Base-by-base conservation (phyloP, 2,329 filamentous ascomycete genomes). In the Xylaria sp. region DNA sequence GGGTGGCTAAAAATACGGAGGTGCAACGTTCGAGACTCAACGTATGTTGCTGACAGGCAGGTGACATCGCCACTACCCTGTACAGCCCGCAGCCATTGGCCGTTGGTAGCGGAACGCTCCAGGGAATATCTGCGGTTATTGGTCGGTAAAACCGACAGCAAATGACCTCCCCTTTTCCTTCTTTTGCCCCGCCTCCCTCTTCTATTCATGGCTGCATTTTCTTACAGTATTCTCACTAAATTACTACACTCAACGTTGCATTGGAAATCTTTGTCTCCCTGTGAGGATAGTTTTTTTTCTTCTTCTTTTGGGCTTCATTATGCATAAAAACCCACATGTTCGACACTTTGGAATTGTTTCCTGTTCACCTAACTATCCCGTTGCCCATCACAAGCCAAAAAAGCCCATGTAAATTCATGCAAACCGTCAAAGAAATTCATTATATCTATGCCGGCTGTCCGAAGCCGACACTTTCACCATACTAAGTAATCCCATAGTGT, bases 401-500 rank as follows among this genome's bases (percentile, higher is more conserved):
- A 52, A 70, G 63, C 67, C 20, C 46, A 23, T 20, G n/a, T 49
- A 57, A 28, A 62, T 68, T 48, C 46, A 23, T 20, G n/a, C 55
- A 57, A 28, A 62, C 52, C 68, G 65, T 70, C 25, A 49, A 70
- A 70, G 43, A 61, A 69, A 70, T 71, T 71, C 73, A 75, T 73
- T 73, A 74, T 36, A 71, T 71, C 70, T 73, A 75, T 76, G 72
- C 75, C 73, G 74, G 73, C 75, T 77, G 74, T 69, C 75, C 71
- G 56, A 71, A 74, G 73, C 74, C 70, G 62, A 71, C 75, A 76
- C 70, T 72, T 71, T 67, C 76, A 76, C 73, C 75, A 72, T 68
- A 10, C 33, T 36, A 36, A 36, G 33, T 36, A 72, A 70, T 66
- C 65, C 73, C 70, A 28, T 23, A 66, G 63, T 71, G 55, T 66